Base-by-base conservation (phyloP, 164 flowering plant species). In the Akebia trifoliata region DNA sequence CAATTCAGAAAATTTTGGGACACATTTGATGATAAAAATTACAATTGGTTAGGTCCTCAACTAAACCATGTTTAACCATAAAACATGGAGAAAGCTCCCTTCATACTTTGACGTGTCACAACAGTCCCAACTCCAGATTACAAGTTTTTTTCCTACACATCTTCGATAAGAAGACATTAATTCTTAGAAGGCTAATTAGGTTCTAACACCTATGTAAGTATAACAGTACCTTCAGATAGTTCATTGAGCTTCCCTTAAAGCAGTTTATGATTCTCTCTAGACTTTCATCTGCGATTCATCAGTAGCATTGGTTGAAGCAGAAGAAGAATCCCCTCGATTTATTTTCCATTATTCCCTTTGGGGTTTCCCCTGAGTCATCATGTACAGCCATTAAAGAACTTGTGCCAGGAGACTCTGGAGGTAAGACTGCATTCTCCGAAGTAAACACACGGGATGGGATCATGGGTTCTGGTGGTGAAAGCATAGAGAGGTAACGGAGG, bases 341-440 rank as follows among this genome's bases (percentile, higher is more conserved):
- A 66, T 68, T 72, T 60, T 76, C 80, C 66, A 67, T 48, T 32
- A 50, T 42, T 48, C 59, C 64, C 31, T 68, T 73, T 3, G 85
- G 85, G 57, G 79, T 75, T 35, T 67, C 79, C 1, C 76, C 83
- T 0, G 74, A 50, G 64, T 68, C 81, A 36, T 79, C 87, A 21
- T 74, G 71, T 10, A 60, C 63, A 9, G 90, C 68, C 91, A 87
- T 87, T 50, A 93, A 69, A 2, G 96, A 76, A 57, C 97, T 87
- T 38, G 92, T 87, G 15, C 97, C 96, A 5, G 97, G 97, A 62
- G 97, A 87, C 43, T 84, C 97, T 4, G 92, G 96, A 21, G 97
- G 87, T n/a, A 87, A 49, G 37, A 90, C 76, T 0, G 74, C 59
- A 50, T 90, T 87, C 65, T 82, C 75, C 0, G 92, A 77, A 9